Evolutionary conservation across 257 asterid genomes (phyloP), one percentile per base, ranked within the genome.

Genomic region (Primulina eburnea): DNA sequence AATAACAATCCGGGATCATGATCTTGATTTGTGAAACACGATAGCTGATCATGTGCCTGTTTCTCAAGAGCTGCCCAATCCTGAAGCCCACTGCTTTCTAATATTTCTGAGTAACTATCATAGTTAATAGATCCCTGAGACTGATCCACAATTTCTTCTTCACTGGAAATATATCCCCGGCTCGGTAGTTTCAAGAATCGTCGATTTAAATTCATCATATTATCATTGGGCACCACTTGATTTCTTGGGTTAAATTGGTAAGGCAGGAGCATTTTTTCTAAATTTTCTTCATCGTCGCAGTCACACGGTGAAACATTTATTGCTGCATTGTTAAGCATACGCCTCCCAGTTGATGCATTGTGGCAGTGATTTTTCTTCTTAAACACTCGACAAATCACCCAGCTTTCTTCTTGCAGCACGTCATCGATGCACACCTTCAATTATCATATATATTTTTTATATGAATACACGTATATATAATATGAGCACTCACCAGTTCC

Each of bases 341-440:
- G 57, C 8, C 20, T 50, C 8, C 21, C 21, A 6, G 57, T 60
- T 2, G 62, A 9, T 11, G 63, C 63, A 47, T 76, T 86, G 60
- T 72, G 73, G 64, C 43, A 64, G 59, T 61, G 73, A 65, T 68
- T 65, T 75, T 84, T 86, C 87, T 86, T 83, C 86, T 76, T 82
- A 78, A 86, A 86, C 11, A 83, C 82, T 32, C 89, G 84, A n/a
- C 92, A 86, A 14, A 82, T 79, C 67, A 86, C 92, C 89, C 92
- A 86, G 4, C 92, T 89, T 29, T 80, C 87, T 71, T 86, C 92
- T 52, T 78, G 84, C 62, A 69, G 32, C 16, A 56, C 65, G 20
- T 72, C 83, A 20, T 65, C 83, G n/a, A 60, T 60, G 75, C 69
- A 65, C 33, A 67, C 73, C 84, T 79, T 60, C 8, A 62, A 47